Evolutionary conservation across 768 basidiomycete genomes (phyloP), one percentile per base, ranked within the genome.

Genomic region (Podaxis carcinomalis): DNA sequence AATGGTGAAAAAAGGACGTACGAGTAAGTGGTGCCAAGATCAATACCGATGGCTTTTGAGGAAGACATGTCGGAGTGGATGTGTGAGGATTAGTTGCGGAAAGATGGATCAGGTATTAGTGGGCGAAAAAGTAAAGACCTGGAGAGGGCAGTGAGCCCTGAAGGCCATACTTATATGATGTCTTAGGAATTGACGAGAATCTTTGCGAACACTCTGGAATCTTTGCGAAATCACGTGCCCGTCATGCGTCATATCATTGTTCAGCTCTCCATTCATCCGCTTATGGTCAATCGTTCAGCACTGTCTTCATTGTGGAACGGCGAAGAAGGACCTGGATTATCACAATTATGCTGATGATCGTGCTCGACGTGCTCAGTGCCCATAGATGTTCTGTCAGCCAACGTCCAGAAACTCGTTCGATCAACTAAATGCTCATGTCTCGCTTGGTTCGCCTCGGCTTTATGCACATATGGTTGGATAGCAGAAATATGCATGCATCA

Each of bases 1-100:
- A 11, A 16, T 36, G 32, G 36, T 11, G 32, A 25, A 57, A 50
- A 35, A 16, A 19, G 21, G 10, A 82, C 89, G 66, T 72, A 92
- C 90, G 91, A 93, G 83, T 93, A 93, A 56, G 95, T 97, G 64
- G 95, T 96, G 69, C 90, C 90, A 67, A 93, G 82, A 83, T 93
- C 91, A 72, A 93, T 93, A 75, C 91, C 91, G 72, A 93, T 84
- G 66, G 91, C 91, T 85, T 93, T 93, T 72, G 86, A 79, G 42
- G 79, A 78, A 68, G 83, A 75, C 83, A 86, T 85, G 67, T 61
- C 64, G 65, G 57, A 56, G 32, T 32, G 7, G 32, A 2, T 32
- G 5, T 32, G 32, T 52, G 51, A 39, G 47, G 53, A 40, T 49
- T 37, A 62, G 32, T 51, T 57, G 56, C 57, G 66, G 63, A 55